A percentile compares a stretch with the other conserved stretches of the same genome.
These are phyloP conservation scores for Radiomyces spectabilis DNA, from an alignment of 192 early-diverging fungal species.

Conservation along the genomic window DNA sequence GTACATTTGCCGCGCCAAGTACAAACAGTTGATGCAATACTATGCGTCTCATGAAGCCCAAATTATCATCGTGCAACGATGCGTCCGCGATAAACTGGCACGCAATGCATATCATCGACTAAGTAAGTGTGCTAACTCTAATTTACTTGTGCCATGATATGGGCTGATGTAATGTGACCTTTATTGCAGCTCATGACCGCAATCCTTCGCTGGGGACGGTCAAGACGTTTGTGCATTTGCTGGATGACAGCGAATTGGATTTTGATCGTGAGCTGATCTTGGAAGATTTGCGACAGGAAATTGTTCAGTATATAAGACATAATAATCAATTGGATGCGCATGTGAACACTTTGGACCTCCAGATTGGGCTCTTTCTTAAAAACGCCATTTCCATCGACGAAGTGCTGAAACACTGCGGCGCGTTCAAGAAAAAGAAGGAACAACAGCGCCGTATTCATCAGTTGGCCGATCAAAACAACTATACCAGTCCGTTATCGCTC, in stretches of 20 bases:
- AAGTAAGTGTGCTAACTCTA: too few relatives aligned
- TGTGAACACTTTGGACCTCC: conserved; percentile 86
- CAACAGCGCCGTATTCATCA: conserved; percentile 38
- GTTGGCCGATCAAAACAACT: conserved; percentile 22
- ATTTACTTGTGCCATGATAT: too few relatives aligned
- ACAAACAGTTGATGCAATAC: too few relatives aligned
- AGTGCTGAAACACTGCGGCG: conserved; percentile 53
- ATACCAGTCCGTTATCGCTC: conserved; percentile 51
- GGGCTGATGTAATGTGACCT: too few relatives aligned
- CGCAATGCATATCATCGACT: too few relatives aligned
- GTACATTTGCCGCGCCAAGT: too few relatives aligned
- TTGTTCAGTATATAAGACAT: conserved; percentile 84
- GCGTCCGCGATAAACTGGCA: too few relatives aligned
- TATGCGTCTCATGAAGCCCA: too few relatives aligned
- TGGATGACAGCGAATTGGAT: conserved; percentile 87
- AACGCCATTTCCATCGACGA: conserved; percentile 96
- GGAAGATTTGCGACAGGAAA: conserved; percentile 79
- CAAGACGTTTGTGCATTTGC: conserved; percentile 79
- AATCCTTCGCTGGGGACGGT: conserved; percentile 78
- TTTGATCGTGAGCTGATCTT: conserved; percentile 85
- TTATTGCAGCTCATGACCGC: too few relatives aligned
- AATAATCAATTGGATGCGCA: conserved; percentile 74
- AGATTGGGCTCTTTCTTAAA: conserved; percentile 92
- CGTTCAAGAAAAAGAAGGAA: conserved; percentile 34
- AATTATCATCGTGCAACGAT: too few relatives aligned